phyloP scores from a whole-genome alignment of 495 filamentous ascomycete genomes.

The Penicillium arizonense region DNA sequence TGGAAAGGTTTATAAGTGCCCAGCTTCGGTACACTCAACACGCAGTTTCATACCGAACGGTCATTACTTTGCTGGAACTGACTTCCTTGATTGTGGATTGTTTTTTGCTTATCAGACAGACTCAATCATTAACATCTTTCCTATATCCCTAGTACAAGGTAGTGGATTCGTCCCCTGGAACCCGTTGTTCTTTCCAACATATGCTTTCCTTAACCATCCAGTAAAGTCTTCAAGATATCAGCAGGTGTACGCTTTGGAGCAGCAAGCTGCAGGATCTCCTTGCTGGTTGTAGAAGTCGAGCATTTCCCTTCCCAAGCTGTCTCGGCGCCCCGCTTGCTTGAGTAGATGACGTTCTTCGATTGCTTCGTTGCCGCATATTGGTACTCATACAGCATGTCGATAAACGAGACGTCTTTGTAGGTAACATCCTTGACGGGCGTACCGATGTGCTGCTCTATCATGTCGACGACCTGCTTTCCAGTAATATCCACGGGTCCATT shows the following conservation, averaged over 20 bases:
- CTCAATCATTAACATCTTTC: no score
- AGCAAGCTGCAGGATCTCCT: conserved; percentile 28
- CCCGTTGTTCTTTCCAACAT: no score
- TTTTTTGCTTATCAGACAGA: no score
- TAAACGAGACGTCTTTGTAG: conserved; percentile 35
- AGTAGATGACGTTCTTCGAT: conserved; percentile 22
- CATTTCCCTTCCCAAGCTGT: conserved; percentile 30
- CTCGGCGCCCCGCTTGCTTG: conserved; percentile 22
- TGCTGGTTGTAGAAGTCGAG: conserved; percentile 34
- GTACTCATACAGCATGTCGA: conserved; percentile 23
- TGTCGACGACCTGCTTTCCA: conserved; percentile 34
- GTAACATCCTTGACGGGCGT: conserved; percentile 29
- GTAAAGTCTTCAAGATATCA: conserved; percentile 15
- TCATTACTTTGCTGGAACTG: no score
- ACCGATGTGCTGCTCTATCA: conserved; percentile 43
- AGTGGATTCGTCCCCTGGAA: no score
- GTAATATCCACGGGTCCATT: conserved; percentile 45
- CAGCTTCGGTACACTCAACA: no score
- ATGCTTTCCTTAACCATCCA: conserved; percentile 7
- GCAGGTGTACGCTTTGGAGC: conserved; percentile 23
- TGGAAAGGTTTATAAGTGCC: no score
- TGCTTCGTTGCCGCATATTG: conserved; percentile 11
- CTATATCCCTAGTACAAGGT: no score
- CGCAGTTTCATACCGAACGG: no score
- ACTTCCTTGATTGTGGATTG: no score